Conservation (phyloP, 805 yeast genomes). For the Huiozyma naganishii region DNA sequence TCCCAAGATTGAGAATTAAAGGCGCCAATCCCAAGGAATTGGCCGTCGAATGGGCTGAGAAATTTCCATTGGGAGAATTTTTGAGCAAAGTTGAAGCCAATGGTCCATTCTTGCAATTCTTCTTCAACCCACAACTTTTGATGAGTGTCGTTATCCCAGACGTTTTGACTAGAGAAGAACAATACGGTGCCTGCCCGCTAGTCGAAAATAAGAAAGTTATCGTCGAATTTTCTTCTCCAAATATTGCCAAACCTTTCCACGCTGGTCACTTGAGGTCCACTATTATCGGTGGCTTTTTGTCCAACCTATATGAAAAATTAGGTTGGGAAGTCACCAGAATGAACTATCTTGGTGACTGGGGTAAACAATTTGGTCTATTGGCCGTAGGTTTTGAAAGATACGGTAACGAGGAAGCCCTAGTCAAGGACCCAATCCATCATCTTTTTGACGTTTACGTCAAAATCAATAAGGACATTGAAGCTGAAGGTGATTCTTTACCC, state of each 20-base stretch:
- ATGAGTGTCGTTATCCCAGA: constrained; percentile 61
- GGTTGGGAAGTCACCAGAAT: constrained; percentile 87
- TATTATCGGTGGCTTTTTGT: constrained; percentile 88
- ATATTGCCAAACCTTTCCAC: constrained; percentile 97
- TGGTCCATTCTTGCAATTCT: constrained; percentile 88
- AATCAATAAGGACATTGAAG: constrained; percentile 64
- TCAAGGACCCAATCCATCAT: constrained; percentile 80
- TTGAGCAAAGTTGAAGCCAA: constrained; percentile 63
- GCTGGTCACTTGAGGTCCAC: constrained; percentile 97
- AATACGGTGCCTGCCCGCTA: constrained; percentile 63
- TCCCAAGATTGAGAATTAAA: constrained; percentile 82
- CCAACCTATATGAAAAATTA: constrained; percentile 77
- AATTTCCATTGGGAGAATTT: constrained; percentile 62
- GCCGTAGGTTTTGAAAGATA: constrained; percentile 85
- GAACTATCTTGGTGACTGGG: constrained; percentile 98
- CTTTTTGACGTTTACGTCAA: constrained; percentile 86
- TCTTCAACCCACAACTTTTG: constrained; percentile 56
- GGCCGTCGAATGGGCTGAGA: constrained; percentile 65
- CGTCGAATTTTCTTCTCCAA: constrained; percentile 92
- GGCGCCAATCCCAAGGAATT: constrained; percentile 65
- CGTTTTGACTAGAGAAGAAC: constrained; percentile 43
- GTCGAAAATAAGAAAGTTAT: constrained; percentile 63
- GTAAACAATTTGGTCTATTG: constrained; percentile 91
- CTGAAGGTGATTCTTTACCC: constrained; percentile 38
- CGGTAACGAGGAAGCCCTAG: constrained; percentile 65